phyloP scores from a whole-genome alignment of 202 grass and related monocot genomes.

The Saccharum hybrid region DNA sequence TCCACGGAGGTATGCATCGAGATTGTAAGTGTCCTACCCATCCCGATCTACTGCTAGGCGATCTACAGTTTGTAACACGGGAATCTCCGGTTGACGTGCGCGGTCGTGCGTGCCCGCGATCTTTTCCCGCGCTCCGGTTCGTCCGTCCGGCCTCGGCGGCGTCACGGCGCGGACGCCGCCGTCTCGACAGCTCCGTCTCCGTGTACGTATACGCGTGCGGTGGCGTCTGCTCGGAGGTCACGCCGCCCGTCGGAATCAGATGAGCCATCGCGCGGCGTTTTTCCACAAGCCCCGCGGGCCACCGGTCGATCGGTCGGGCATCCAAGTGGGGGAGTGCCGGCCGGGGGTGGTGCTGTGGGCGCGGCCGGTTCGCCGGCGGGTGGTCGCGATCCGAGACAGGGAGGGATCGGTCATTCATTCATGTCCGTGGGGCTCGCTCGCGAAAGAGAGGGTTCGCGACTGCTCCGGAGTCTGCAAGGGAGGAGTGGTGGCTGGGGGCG shows the following conservation, averaged over 20 bases:
- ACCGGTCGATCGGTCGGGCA: not conserved
- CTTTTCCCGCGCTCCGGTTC: not conserved
- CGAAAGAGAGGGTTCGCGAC: not conserved
- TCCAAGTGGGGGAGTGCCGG: not conserved
- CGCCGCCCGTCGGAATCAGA: not conserved
- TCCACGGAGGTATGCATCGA: no score
- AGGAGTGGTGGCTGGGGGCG: not conserved
- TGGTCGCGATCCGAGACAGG: constrained; percentile 1
- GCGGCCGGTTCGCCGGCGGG: not conserved
- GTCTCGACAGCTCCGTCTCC: not conserved
- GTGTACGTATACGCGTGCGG: not conserved
- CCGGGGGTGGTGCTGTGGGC: not conserved
- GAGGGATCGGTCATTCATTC: not conserved
- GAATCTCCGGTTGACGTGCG: not conserved
- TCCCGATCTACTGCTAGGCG: no score
- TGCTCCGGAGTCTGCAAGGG: not conserved
- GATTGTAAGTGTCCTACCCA: no score
- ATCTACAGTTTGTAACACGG: no score
- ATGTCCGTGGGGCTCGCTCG: not conserved
- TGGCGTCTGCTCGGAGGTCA: not conserved
- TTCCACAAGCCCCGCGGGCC: constrained; percentile 18
- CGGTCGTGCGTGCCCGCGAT: not conserved
- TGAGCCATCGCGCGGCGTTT: not conserved
- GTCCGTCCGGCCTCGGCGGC: not conserved
- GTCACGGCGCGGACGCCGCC: not conserved